These are phyloP conservation scores for Camelina sativa DNA, from an alignment of 345 rosid genomes.

Conservation along the genomic window DNA sequence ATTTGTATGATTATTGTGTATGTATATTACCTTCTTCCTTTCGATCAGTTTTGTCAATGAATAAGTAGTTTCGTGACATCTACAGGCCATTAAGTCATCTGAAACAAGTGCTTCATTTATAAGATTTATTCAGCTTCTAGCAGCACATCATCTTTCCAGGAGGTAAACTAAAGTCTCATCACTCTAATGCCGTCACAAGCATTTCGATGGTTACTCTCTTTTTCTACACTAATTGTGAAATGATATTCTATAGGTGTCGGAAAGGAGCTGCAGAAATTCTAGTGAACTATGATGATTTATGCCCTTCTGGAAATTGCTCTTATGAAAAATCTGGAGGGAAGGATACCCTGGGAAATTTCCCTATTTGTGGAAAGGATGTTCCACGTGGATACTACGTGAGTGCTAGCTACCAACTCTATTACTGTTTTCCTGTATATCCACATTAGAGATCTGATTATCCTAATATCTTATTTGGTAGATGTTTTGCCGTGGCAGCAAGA, in stretches of 20 bases:
- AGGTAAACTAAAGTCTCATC: conserved; percentile 52
- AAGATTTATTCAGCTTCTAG: conserved; percentile 86
- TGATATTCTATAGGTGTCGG: conserved; percentile 72
- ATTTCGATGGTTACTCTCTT: conserved; percentile 33
- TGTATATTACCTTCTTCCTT: conserved; percentile 3
- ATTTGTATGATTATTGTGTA: conserved; percentile 23
- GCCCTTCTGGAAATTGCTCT: conserved; percentile 58
- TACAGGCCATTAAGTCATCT: conserved; percentile 73
- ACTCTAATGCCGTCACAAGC: conserved; percentile 20
- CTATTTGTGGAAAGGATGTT: conserved; percentile 93
- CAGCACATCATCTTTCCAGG: conserved; percentile 89
- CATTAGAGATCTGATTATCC: conserved; percentile 21
- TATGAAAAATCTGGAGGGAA: conserved; percentile 52
- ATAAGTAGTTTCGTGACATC: conserved; percentile 25
- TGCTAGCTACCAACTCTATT: conserved; percentile 15
- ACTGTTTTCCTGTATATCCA: conserved; percentile 4
- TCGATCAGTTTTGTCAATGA: background rate
- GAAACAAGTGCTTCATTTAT: conserved; percentile 82
- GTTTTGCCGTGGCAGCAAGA: conserved; percentile 98
- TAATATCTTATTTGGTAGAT: conserved; percentile 61
- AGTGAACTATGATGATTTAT: conserved; percentile 81
- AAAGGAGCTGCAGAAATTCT: conserved; percentile 91
- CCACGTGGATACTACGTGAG: conserved; percentile 98
- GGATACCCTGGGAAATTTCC: conserved; percentile 54
- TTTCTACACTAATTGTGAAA: conserved; percentile 10